Conservation (phyloP, 805 yeast genomes). For the Blastobotrys chiropterorum region DNA sequence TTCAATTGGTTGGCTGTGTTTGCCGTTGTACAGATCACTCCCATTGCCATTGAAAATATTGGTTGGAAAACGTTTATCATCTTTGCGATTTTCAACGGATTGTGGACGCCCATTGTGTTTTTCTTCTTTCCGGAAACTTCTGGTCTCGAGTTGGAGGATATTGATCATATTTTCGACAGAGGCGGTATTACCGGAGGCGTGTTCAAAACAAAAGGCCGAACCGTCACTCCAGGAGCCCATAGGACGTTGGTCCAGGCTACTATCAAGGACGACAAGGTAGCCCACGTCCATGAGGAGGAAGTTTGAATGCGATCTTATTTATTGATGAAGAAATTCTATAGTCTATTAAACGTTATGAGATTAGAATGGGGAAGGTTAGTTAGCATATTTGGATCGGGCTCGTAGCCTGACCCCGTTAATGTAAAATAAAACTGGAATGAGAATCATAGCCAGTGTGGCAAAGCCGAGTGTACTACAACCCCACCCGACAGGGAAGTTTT, state of each 20-base stretch:
- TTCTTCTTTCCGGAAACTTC: conserved; percentile 65
- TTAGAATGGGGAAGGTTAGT: too few relatives aligned
- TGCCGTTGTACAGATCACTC: conserved; percentile 23
- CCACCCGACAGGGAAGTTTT: conserved; percentile 48
- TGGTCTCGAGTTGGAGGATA: conserved; percentile 62
- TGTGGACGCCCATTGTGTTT: conserved; percentile 34
- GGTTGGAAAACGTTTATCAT: conserved; percentile 31
- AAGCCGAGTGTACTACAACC: conserved; percentile 43
- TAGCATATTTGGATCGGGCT: conserved; percentile 28
- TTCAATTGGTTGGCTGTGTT: conserved; percentile 56
- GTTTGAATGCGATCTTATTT: conserved; percentile 30
- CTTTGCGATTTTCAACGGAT: conserved; percentile 27
- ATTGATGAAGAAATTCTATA: too few relatives aligned
- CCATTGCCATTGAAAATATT: conserved; percentile 50
- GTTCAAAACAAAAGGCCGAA: conserved; percentile 44
- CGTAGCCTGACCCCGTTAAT: conserved; percentile 39
- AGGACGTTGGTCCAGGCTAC: conserved; percentile 38
- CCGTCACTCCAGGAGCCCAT: conserved; percentile 38
- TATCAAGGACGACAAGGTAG: conserved; percentile 39
- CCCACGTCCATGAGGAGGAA: conserved; percentile 31
- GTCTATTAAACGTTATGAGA: too few relatives aligned
- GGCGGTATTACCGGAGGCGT: conserved; percentile 43
- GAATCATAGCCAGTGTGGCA: conserved; percentile 38
- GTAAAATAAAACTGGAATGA: conserved; percentile 49
- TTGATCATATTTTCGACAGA: conserved; percentile 54